Evolutionary conservation across 2,329 filamentous ascomycete genomes (phyloP), one percentile per base, ranked within the genome.

Genomic region (Xylariaceae sp.): DNA sequence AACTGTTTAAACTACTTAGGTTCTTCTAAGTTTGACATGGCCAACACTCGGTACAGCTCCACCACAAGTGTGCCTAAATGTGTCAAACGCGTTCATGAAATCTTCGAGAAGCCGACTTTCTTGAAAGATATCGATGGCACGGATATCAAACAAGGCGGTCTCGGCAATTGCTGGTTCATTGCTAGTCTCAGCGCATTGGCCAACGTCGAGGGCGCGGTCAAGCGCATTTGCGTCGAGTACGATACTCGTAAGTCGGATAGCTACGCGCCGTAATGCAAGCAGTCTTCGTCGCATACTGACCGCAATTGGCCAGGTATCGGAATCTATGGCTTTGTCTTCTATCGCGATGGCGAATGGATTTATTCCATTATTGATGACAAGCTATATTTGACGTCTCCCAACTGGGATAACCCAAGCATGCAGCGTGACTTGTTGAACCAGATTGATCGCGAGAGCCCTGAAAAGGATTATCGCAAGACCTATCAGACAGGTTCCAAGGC

Each of bases 291-390:
- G 74, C 47, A 52, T 37, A 50, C 19, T 12, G 2, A 2, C 42
- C 20, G 69, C 65, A 50, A 71, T 77, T n/a, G n/a, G n/a, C n/a
- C n/a, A 67, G 74, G 77, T 52, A 82, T 93, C 40, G 88, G 89
- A 7, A 89, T 94, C 3, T 95, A 94, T 58, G 89, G 89, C 1
- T 95, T 95, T 59, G 87, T 94, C 39, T 94, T 95, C 62, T 87
- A 86, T 62, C 74, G 88, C 62, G 89, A 95, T 59, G 89, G 89
- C 42, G 88, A 93, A 66, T 95, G 89, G 90, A 86, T 92, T 45
- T 89, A 90, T 56, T 90, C 87, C 47, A 91, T 95, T 50, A 82
- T 95, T 48, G 90, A 95, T 60, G 90, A 95, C 65, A 94, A 94
- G 67, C 75, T 95, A 3, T 94, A 88, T 63, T 77, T 95, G 16